Evolutionary conservation across 2,329 filamentous ascomycete genomes (phyloP), one percentile per base, ranked within the genome.

Genomic region (Septoria petroselini): DNA sequence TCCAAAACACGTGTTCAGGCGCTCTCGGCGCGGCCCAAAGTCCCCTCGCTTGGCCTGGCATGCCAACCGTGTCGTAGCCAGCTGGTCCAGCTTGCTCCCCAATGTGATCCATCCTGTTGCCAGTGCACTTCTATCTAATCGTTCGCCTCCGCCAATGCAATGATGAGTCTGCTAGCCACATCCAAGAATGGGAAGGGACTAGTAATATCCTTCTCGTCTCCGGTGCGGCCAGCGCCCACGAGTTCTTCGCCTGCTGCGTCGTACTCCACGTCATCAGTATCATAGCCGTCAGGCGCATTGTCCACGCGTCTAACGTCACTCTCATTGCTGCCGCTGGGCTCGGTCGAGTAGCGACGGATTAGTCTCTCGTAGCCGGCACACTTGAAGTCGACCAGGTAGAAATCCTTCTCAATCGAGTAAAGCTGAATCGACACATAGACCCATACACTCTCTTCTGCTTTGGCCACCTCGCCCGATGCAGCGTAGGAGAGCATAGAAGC

Each of bases 371-470:
- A 98, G 15, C 93, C 93, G 11, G 93, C 91, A 68, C 91, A 97
- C 68, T 96, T 97, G 77, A 98, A 98, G 69, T 98, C 93, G 41
- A 98, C 93, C 55, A 98, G 84, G 70, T 91, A 97, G 58, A 93
- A 91, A 48, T 88, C 86, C 50, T 84, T 83, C 68, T 97, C 91
- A 75, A 97, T 90, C 65, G 90, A 86, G 70, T 96, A 96, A 43
- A 96, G 84, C 68, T 96, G 93, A 57, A 98, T 96, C 58, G 95
- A 91, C 67, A 98, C 83, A 66, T 95, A 93, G 64, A 97, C 86
- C 66, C 87, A 91, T n/a, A 94, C 83, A 48, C 86, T 86, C 57
- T 89, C 82, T 44, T 81, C 75, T 3, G 72, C 65, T 38, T 74
- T 68, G 25, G 64, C 61, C 11, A 48, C 41, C 15, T 42, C 49